Base-by-base conservation (phyloP, 148 eudicot species). In the Persicaria tinctoria region DNA sequence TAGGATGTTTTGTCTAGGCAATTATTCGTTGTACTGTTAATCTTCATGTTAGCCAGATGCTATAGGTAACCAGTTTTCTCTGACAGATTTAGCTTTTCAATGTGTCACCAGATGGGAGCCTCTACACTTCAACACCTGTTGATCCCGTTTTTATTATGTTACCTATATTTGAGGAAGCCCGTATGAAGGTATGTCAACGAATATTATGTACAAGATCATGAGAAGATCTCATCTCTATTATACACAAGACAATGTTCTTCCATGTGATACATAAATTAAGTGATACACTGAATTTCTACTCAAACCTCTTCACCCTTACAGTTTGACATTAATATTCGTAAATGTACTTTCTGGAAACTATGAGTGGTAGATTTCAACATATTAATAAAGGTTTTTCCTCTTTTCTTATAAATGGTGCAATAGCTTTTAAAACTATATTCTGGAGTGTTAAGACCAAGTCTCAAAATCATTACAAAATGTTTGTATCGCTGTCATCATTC, bases 91-190 rank as follows among this genome's bases (percentile, higher is more conserved):
- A 4, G 9, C 6, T 66, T 66, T 44, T 66, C 70, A 66, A 41
- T 66, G 5, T 66, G 70, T 44, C 70, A 38, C 70, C 89, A 93
- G 97, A 96, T 81, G 97, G 97, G 55, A 77, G 99, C 78, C 78
- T 96, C 51, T 92, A 92, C 80, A 78, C 87, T 78, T 89, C 95
- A 56, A 92, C 99, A 74, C 97, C 97, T 51, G 82, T 96, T 73
- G 99, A 92, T 79, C 97, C 95, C n/a, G 90, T 96, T 69, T 96
- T 96, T 76, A 79, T 96, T 78, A 82, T 92, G 79, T 82, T 96
- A 81, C 97, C 99, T 18, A 78, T 96, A 75, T 96, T 96, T 80
- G 90, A 88, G 69, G 91, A 90, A 80, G 99, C 99, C 56, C 92
- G 97, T 66, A 87, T 92, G 92, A 96, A 96, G 97, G 98, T 91